Base-by-base conservation (phyloP, 2,329 filamentous ascomycete genomes). In the Phialophora verrucosa region DNA sequence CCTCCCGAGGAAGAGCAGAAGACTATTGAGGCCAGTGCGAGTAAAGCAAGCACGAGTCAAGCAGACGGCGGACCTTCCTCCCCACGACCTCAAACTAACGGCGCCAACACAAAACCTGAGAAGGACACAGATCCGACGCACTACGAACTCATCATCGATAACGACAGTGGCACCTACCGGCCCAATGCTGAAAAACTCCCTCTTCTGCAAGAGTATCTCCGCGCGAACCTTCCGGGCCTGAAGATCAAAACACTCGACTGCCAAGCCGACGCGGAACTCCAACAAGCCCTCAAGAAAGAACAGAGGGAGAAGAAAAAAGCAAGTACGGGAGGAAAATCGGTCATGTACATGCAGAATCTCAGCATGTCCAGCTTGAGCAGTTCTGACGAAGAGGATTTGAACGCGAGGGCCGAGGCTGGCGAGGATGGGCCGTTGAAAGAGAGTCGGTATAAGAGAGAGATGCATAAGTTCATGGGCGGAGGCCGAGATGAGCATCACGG, bases 61-160 rank as follows among this genome's bases (percentile, higher is more conserved):
- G 20, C 47, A 51, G 38, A 63, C 23, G 44, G 53, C 14, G 38
- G 17, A n/a, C 38, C 38, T 44, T 32, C 55, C 20, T 49, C 51
- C 23, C 35, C 59, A 32, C 50, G 4, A 35, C 17, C 53, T 20
- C 27, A 31, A n/a, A 31, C 29, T 4, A 31, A 17, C 27, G 51
- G 25, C 49, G 20, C 10, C 51, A n/a, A 32, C 29, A 20, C 10
- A 35, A 32, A 20, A 35, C 8, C 23, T 23, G 49, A 53, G 20
- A 42, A 55, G n/a, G 23, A 51, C 57, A 82, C 76, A 5, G 84
- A 88, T 61, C 86, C 87, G 0, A 73, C 76, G 4, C 79, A 86
- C 75, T 98, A 97, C 77, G 90, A 96, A 76, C 85, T 98, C 8
- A 83, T 95, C 70, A 97, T 98, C 74, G 94, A 98, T 81, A 98